Conservation (phyloP, 108 stramenopile genomes). For the Cyclotella cryptica region DNA sequence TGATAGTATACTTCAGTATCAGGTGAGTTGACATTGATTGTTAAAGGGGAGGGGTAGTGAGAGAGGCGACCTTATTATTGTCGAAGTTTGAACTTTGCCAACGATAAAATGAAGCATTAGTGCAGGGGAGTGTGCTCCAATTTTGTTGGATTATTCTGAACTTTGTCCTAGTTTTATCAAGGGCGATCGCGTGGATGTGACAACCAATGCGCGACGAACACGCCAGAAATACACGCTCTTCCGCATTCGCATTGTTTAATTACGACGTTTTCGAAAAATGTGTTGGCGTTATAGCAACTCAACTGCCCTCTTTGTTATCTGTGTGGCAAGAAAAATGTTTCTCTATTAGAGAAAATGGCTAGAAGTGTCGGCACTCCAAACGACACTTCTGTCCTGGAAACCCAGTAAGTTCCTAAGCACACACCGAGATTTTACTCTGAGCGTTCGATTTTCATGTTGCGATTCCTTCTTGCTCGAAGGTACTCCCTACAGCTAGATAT, state of each 20-base stretch:
- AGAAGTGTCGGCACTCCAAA: constrained; percentile 50
- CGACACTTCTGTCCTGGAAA: constrained; percentile 63
- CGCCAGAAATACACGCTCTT: too few relatives aligned
- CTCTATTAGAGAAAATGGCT: constrained; percentile 80
- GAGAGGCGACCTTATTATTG: not conserved
- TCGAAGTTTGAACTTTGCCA: not conserved
- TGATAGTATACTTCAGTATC: constrained; percentile 69
- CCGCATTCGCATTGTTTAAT: too few relatives aligned
- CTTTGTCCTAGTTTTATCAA: too few relatives aligned
- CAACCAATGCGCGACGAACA: too few relatives aligned
- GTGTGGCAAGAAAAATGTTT: constrained; percentile 72
- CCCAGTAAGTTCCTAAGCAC: constrained; percentile 58
- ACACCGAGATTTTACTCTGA: not conserved
- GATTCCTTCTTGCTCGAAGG: constrained; percentile 31
- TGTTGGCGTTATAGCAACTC: not conserved
- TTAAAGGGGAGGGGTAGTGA: not conserved
- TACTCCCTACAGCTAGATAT: constrained; percentile 82
- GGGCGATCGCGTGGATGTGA: too few relatives aligned
- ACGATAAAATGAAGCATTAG: not conserved
- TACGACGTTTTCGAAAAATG: not conserved
- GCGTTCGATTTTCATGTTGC: not conserved
- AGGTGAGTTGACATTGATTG: constrained; percentile 41
- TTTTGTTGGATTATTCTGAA: too few relatives aligned
- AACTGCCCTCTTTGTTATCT: not conserved
- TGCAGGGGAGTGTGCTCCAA: too few relatives aligned